A percentile compares a stretch with the other conserved stretches of the same genome.
These are phyloP conservation scores for Coriaria nepalensis DNA, from an alignment of 306 rosid genomes.

Conservation along the genomic window DNA sequence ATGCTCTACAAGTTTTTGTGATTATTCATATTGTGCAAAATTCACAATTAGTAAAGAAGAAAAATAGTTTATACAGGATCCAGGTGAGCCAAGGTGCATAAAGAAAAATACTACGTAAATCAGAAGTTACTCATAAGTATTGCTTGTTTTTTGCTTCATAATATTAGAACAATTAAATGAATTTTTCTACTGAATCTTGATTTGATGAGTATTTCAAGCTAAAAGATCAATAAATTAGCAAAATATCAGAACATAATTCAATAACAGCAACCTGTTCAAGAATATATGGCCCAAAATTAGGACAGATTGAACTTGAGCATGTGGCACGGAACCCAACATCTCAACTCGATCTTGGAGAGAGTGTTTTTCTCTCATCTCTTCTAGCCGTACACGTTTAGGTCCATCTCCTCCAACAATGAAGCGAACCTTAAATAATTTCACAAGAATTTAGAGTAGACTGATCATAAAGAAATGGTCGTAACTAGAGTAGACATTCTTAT, in stretches of 20 bases:
- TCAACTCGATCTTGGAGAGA: constrained; percentile 91
- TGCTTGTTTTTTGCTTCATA: too few species aligned
- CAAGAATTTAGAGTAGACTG: too few species aligned
- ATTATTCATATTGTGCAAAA: background rate
- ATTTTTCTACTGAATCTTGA: too few species aligned
- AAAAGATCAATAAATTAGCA: too few species aligned
- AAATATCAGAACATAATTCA: too few species aligned
- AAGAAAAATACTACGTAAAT: too few species aligned
- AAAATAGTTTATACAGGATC: background rate
- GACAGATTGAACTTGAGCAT: constrained; percentile 63
- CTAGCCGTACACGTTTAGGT: constrained; percentile 84
- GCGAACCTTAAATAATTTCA: constrained; percentile 44
- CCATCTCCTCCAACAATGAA: constrained; percentile 91
- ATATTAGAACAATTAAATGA: too few species aligned
- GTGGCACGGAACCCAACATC: constrained; percentile 89
- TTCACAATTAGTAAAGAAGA: background rate
- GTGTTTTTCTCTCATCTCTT: constrained; percentile 93
- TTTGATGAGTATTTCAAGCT: too few species aligned
- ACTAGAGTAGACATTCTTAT: too few species aligned
- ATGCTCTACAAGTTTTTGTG: too few species aligned
- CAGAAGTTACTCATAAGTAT: too few species aligned
- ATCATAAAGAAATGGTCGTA: too few species aligned
- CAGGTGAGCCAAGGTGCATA: background rate
- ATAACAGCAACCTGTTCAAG: constrained; percentile 52
- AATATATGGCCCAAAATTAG: constrained; percentile 77